Conservation (phyloP, 805 yeast genomes). For the Maudiozyma pseudohumilis region DNA sequence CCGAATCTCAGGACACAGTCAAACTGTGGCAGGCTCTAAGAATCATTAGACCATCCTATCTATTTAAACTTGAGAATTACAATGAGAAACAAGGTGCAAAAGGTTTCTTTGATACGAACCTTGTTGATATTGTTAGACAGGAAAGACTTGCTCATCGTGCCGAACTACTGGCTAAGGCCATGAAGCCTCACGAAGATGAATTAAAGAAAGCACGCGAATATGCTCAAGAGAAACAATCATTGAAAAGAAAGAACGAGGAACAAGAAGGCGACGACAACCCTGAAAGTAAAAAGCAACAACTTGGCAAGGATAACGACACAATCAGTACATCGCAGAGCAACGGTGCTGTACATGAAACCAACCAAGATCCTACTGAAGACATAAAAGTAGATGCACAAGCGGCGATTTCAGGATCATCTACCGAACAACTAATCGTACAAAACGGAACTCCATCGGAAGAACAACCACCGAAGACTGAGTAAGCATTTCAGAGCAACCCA, state of each 20-base stretch:
- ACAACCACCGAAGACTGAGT: too few species aligned
- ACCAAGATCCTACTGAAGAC: too few species aligned
- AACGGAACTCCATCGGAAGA: too few species aligned
- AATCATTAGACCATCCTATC: constrained; percentile 29
- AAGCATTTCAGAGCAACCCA: too few species aligned
- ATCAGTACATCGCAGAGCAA: too few species aligned
- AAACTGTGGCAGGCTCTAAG: constrained; percentile 38
- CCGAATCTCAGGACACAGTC: constrained; percentile 15
- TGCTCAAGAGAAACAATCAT: constrained; percentile 7
- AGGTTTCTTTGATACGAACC: constrained; percentile 30
- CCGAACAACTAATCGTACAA: too few species aligned
- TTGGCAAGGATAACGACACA: too few species aligned
- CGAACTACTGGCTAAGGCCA: constrained; percentile 8
- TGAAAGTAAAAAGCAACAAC: too few species aligned
- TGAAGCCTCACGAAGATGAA: constrained; percentile 13
- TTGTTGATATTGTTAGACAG: constrained; percentile 12
- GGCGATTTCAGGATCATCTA: too few species aligned
- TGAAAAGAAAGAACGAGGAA: constrained; percentile 11
- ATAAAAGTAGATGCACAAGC: too few species aligned
- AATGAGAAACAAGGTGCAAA: constrained; percentile 29
- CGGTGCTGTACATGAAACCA: too few species aligned
- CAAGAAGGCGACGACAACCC: constrained; percentile 8
- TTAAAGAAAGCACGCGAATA: constrained; percentile 18
- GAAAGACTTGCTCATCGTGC: constrained; percentile 6
- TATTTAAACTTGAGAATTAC: constrained; percentile 32